Evolutionary conservation across 441 rosid species (phyloP), one percentile per base, ranked within the genome.

Genomic region (Iberis amara): DNA sequence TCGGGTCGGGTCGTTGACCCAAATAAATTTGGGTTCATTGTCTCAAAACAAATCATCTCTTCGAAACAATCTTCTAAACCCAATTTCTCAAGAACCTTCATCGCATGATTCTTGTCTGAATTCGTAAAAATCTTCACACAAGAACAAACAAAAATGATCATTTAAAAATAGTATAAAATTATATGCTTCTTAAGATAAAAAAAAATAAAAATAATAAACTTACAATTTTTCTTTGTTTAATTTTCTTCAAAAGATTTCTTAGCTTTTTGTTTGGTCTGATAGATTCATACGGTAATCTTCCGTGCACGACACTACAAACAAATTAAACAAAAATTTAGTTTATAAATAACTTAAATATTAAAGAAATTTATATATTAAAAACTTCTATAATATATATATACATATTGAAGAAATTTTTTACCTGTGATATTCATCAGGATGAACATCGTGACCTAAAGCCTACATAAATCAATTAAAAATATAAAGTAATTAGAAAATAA

Each of bases 401-500:
- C 1, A 7, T 35, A 27, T 21, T 13, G 5, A 6, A 0, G 15
- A 11, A 18, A 18, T 18, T 11, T 32, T 53, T 39, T 39, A 85
- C 96, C 85, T 76, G 72, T 89, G 95, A 55, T 89, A 89, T 54
- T 81, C 95, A 58, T 86, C 94, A 32, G 85, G 85, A 57, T 73
- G 80, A 31, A 81, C 75, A 56, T 81, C 81, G 49, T 83, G 80
- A 47, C 97, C 90, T 27, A 76, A 62, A 1, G 76, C 90, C 95
- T 86, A 77, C 6, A 76, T 0, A 46, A 4, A 50, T 44, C 30
- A 4, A 12, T 42, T 11, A 39, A 10, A 8, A 50, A 9, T 6
- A 33, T 2, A 6, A 52, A 15, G 1, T 13, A n/a, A 27, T 13
- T 3, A 4, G 6, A 30, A 39, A 51, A 13, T 14, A 14, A 4